These are phyloP conservation scores for Pleodorina starrii DNA, from an alignment of 139 green algal genomes.

Conservation along the genomic window DNA sequence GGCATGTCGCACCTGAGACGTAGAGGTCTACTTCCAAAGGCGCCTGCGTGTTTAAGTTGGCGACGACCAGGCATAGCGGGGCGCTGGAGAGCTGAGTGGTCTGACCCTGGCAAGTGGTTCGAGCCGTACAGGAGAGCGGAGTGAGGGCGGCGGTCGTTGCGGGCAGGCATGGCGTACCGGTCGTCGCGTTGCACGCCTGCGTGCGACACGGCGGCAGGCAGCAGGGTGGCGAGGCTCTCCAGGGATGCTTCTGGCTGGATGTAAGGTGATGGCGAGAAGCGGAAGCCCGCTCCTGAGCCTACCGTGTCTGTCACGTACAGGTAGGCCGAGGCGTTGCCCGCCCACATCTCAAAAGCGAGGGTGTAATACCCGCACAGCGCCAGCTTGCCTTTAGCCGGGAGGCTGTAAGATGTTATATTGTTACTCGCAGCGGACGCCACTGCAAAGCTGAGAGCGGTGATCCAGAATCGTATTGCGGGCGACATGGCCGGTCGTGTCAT, in stretches of 20 bases:
- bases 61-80: slow-evolving; percentile 18
- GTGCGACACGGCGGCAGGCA: too few species aligned
- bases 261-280: too few species aligned
- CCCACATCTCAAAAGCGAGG: not conserved
- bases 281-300: too few species aligned
- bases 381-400: not conserved
- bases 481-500: too few species aligned
- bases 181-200: not conserved
- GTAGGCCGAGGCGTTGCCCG: not conserved
- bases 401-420: not conserved
- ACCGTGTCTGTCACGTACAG: slow-evolving; percentile 33
- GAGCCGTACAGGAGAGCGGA: not conserved
- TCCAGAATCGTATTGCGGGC: too few species aligned
- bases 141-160: not conserved
- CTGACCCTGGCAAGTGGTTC: not conserved
- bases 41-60: not conserved
- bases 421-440: not conserved
- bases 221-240: too few species aligned
- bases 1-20: not conserved
- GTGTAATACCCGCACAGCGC: slow-evolving; percentile 21
- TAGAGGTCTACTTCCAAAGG: not conserved
- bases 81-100: not conserved
- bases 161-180: not conserved
- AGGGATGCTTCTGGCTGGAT: too few species aligned
- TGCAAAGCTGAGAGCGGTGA: not conserved